Conservation (phyloP, 75 land plant genomes). For the Picea sitchensis region DNA sequence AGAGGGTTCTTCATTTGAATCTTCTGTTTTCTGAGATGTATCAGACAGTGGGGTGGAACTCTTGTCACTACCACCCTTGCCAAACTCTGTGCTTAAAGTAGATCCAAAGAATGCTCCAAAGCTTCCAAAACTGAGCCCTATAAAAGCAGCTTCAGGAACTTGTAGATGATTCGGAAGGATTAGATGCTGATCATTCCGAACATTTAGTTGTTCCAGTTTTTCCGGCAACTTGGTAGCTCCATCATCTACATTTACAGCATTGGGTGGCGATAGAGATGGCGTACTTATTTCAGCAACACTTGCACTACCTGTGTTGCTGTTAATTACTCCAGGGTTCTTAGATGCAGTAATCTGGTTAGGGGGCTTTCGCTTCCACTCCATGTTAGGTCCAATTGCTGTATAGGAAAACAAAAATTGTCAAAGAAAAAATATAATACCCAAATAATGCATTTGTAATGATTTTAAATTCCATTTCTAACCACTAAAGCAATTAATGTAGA, state of each 20-base stretch:
- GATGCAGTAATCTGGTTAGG: conserved; percentile 15
- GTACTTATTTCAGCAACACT: conserved; percentile 17
- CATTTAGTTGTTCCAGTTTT: conserved; percentile 54
- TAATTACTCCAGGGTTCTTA: conserved; percentile 12
- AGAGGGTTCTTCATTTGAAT: conserved; percentile 19
- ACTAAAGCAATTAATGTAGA: neutral
- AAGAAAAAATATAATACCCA: neutral
- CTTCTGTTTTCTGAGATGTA: conserved; percentile 9
- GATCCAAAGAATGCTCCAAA: conserved; percentile 47
- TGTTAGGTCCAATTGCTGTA: conserved; percentile 26
- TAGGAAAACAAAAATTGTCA: neutral
- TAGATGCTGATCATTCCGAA: conserved; percentile 59
- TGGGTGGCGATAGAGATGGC: conserved; percentile 19
- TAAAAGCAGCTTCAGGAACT: conserved; percentile 80
- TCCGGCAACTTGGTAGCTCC: conserved; percentile 26
- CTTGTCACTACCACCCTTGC: neutral
- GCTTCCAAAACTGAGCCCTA: conserved; percentile 82
- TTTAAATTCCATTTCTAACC: neutral
- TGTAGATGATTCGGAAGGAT: conserved; percentile 85
- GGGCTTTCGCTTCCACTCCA: conserved; percentile 94
- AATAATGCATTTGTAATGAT: neutral
- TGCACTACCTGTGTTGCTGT: conserved; percentile 18
- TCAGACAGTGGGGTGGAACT: neutral
- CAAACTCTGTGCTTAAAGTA: conserved; percentile 14
- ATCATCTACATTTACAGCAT: conserved; percentile 23